phyloP scores from a whole-genome alignment of 352 stramenopile genomes.

The Saprolegnia diclina region DNA sequence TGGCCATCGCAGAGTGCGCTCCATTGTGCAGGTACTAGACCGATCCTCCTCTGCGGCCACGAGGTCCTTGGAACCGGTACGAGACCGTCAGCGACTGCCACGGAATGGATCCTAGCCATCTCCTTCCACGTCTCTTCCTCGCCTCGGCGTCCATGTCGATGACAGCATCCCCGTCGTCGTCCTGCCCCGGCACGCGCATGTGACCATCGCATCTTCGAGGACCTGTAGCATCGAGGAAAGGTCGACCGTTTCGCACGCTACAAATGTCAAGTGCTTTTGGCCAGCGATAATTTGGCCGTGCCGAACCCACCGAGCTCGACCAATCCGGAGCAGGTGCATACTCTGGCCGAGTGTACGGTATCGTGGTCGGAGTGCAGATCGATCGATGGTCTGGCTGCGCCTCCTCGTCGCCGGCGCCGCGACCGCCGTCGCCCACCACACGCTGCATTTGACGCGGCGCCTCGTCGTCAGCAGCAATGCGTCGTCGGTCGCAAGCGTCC shows the following conservation, averaged over 20 bases:
- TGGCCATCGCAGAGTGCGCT: too few relatives aligned
- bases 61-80: too few relatives aligned
- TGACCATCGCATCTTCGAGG: too few relatives aligned
- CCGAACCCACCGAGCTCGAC: not conserved
- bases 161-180: too few relatives aligned
- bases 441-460: not conserved
- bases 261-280: not conserved
- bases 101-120: too few relatives aligned
- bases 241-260: not conserved
- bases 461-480: not conserved
- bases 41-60: too few relatives aligned
- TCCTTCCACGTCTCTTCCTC: too few relatives aligned
- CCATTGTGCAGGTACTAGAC: too few relatives aligned
- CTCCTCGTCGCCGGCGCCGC: not conserved
- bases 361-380: not conserved
- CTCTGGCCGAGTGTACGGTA: not conserved
- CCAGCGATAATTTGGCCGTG: not conserved
- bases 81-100: too few relatives aligned
- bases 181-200: too few relatives aligned
- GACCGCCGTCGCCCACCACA: constrained; percentile 4
- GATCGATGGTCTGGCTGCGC: not conserved
- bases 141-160: too few relatives aligned
- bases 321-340: not conserved
- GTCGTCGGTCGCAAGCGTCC: not conserved
- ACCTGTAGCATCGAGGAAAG: too few relatives aligned